Base-by-base conservation (phyloP, 192 early-diverging fungal species). In the Kappamyces sp. region DNA sequence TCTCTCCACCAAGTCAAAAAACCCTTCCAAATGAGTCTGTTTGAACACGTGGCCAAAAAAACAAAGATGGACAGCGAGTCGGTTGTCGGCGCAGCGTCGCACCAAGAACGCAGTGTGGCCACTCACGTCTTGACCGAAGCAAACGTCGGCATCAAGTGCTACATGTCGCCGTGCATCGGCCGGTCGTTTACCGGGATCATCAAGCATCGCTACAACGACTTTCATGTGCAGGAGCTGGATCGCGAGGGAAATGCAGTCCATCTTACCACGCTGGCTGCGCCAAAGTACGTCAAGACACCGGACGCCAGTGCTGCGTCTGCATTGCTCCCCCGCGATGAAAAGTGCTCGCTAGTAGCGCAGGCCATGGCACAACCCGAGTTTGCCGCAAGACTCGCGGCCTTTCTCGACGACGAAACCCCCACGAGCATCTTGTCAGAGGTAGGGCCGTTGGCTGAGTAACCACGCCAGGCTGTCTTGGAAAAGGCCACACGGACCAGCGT, bases 141-240 rank as follows among this genome's bases (percentile, higher is more conserved):
- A 1, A 74, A 86, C 58, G 86, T 86, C 1, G 89, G 89, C 33
- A 88, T 91, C 57, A 70, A 71, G 3, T 70, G 75, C 37, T 88
- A 69, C 68, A 60, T 81, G 3, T 40, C 55, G 34, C 66, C 55
- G 31, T 23, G 23, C 23, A 34, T 40, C 1, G 8, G 54, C 9
- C 59, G 43, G 3, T 60, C 57, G 1, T 84, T 87, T 58, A 75
- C 66, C 1, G 85, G 74, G 34, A 76, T 80, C 43, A 75, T 87
- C 7, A 87, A 87, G 58, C 71, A 80, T 64, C 88, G 93, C 62
- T 87, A 77, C 49, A 71, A 81, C 0, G 95, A 98, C 67, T 98
- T 98, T 71, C 72, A 92, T 38, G 95, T 98, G 32, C 86, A 92
- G 71, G 95, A 98, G 78, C 86, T 98, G 12, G 86, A 87, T 62